These are phyloP conservation scores for Aspergillus sp. DNA, from an alignment of 2,329 filamentous ascomycete species.

Conservation along the genomic window DNA sequence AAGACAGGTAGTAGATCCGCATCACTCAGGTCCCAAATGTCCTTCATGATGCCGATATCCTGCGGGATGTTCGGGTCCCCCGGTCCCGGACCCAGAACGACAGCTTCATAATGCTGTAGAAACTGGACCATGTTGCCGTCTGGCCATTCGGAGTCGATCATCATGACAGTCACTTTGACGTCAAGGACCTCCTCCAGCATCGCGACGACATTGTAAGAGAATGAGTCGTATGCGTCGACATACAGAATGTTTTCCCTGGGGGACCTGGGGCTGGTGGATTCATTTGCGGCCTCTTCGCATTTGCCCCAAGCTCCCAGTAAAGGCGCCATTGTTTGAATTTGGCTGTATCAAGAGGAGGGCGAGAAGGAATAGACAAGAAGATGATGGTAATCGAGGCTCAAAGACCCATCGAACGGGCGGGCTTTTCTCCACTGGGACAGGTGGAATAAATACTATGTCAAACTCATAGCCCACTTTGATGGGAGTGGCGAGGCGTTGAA, in stretches of 20 bases:
- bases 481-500: not conserved
- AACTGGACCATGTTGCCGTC: conserved; percentile 49
- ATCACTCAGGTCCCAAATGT: conserved; percentile 68
- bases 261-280: not conserved
- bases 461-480: not conserved
- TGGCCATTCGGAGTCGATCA: conserved; percentile 60
- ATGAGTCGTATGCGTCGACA: conserved; percentile 94
- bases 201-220: conserved; percentile 90
- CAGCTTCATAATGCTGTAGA: conserved; percentile 68
- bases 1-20: conserved; percentile 69
- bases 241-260: conserved; percentile 64
- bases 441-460: not conserved
- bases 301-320: conserved; percentile 27
- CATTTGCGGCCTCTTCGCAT: not conserved
- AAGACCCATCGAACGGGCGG: too few species aligned
- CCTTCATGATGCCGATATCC: conserved; percentile 81
- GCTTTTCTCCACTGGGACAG: too few species aligned
- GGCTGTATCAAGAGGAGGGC: not conserved
- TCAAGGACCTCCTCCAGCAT: conserved; percentile 70
- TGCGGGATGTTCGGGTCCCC: conserved; percentile 68
- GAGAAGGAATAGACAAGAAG: not conserved
- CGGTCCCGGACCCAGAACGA: conserved; percentile 88
- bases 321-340: conserved; percentile 24
- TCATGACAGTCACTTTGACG: conserved; percentile 68
- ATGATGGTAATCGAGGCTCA: not conserved